A percentile compares a stretch with the other conserved stretches of the same genome.
These are phyloP conservation scores for Saccharum hybrid DNA, from an alignment of 202 grass and related monocot genomes.

Conservation along the genomic window DNA sequence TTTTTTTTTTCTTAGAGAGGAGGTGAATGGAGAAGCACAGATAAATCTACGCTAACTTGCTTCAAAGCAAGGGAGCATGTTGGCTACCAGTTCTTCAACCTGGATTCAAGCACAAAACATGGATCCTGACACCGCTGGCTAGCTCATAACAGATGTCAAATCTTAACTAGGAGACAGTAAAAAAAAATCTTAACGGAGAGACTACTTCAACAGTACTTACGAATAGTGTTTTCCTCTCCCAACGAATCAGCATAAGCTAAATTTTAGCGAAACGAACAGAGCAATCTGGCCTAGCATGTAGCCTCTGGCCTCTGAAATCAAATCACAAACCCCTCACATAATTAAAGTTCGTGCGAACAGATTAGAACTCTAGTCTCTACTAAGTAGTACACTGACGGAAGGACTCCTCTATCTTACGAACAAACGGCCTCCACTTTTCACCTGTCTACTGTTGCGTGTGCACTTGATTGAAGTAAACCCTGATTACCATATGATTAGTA, in stretches of 20 bases:
- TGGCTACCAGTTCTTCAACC: constrained; percentile 20
- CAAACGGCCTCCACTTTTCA: background rate
- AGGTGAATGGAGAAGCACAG: background rate
- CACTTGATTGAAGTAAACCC: background rate
- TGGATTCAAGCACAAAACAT: constrained; percentile 13
- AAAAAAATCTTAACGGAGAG: too few species aligned
- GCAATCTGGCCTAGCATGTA: background rate
- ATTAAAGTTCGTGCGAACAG: too few species aligned
- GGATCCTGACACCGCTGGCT: background rate
- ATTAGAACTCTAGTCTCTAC: too few species aligned
- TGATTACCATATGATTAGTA: constrained; percentile 47
- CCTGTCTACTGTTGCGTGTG: background rate
- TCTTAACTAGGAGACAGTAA: background rate
- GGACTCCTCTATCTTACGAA: background rate
- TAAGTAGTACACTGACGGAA: background rate
- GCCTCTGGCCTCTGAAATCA: background rate
- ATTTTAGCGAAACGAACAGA: too few species aligned
- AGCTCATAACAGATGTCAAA: background rate
- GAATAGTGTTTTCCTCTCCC: too few species aligned
- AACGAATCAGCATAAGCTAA: too few species aligned
- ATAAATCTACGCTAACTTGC: background rate
- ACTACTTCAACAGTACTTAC: too few species aligned
- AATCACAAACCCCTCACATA: background rate
- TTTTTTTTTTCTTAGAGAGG: background rate
- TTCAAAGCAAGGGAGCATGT: constrained; percentile 33